A percentile compares a stretch with the other conserved stretches of the same genome.
phyloP scores from a whole-genome alignment of 179 eudicot species.

The Amaranthus tricolor region DNA sequence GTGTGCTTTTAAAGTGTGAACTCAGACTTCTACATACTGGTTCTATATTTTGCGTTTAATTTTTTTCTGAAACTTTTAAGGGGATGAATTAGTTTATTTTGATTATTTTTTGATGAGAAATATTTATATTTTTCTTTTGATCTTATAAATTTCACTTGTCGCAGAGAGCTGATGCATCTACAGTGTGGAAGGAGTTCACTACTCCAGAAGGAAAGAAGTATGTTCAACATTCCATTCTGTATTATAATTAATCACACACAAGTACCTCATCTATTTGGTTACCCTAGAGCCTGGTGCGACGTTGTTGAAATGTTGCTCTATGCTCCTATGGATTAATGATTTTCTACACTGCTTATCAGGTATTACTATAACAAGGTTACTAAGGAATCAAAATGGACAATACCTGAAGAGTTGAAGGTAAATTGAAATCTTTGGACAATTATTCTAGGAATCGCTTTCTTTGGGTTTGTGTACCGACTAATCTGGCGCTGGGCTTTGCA shows the following conservation, averaged over 20 bases:
- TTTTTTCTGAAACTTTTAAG: not conserved
- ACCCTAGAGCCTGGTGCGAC: not conserved
- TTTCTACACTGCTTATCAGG: slow-evolving; percentile 39
- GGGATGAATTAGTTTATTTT: not conserved
- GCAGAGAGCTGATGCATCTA: slow-evolving; percentile 98
- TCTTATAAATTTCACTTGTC: slow-evolving; percentile 26
- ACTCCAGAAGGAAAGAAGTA: slow-evolving; percentile 89
- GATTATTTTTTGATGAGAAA: not conserved
- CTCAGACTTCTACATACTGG: not conserved
- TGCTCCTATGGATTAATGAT: not conserved
- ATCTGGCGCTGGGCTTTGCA: slow-evolving; percentile 29
- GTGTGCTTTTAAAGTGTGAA: not conserved
- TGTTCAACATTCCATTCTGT: slow-evolving; percentile 25
- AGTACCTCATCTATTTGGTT: not conserved
- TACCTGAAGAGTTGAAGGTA: slow-evolving; percentile 96
- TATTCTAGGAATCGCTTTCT: not conserved
- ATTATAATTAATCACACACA: not conserved
- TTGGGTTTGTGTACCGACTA: slow-evolving; percentile 11
- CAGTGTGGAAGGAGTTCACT: slow-evolving; percentile 97
- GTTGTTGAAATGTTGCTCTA: not conserved
- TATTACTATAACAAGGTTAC: slow-evolving; percentile 90
- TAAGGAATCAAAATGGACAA: slow-evolving; percentile 91
- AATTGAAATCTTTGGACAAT: slow-evolving; percentile 6
- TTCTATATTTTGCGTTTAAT: slow-evolving; percentile 8
- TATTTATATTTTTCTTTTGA: not conserved